Evolutionary conservation across 257 asterid genomes (phyloP).

Genomic region (Solanum arcanum): DNA sequence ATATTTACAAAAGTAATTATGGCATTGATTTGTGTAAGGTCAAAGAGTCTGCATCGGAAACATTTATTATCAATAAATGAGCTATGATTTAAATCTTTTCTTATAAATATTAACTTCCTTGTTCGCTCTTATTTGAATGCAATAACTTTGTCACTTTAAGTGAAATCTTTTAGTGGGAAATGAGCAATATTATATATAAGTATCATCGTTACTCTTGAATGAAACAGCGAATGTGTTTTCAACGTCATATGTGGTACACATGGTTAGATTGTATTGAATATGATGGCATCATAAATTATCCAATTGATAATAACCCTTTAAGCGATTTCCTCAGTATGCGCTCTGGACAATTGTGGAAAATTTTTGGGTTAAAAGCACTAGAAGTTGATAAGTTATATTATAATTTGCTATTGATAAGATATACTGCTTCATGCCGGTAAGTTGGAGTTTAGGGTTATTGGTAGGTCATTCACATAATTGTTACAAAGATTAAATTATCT

Average conservation of each 20-base stretch:
- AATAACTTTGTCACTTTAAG: background rate
- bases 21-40: background rate
- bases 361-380: conserved; percentile 29
- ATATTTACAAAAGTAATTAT: no score
- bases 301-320: background rate
- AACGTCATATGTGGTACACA: background rate
- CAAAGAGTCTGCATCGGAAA: background rate
- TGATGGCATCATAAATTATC: background rate
- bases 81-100: background rate
- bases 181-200: no score
- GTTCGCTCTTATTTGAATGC: background rate
- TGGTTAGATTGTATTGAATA: background rate
- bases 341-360: conserved; percentile 27
- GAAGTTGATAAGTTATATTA: conserved; percentile 18
- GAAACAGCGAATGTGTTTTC: no score
- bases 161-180: background rate
- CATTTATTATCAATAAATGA: background rate
- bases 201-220: background rate
- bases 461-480: background rate
- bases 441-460: no score
- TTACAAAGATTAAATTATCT: no score
- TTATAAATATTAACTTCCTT: background rate
- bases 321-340: conserved; percentile 40
- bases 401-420: no score
- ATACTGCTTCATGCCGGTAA: no score